These are phyloP conservation scores for Pyricularia sp. DNA, from an alignment of 2,329 filamentous ascomycete species.

Conservation along the genomic window DNA sequence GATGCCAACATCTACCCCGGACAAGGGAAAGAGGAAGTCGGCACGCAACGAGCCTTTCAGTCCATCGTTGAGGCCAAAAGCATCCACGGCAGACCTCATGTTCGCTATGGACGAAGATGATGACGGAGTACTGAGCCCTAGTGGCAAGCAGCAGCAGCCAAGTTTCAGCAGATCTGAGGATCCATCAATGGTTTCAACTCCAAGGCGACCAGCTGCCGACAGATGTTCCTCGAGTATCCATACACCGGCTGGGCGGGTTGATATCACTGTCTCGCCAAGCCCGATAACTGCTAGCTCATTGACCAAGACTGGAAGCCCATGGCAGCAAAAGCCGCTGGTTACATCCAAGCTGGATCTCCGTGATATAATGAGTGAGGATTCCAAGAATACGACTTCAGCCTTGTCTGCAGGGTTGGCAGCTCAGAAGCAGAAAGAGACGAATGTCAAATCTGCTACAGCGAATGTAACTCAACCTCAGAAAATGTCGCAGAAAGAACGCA, in stretches of 20 bases:
- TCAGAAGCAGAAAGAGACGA: slow-evolving; percentile 32
- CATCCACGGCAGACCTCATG: slow-evolving; percentile 68
- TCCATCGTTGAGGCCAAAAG: slow-evolving; percentile 58
- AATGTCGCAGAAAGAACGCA: slow-evolving; percentile 79
- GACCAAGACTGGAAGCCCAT: slow-evolving; percentile 7
- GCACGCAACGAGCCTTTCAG: slow-evolving; percentile 49
- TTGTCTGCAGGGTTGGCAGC: slow-evolving; percentile 45
- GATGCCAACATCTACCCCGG: slow-evolving; percentile 25
- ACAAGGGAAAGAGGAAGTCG: slow-evolving; percentile 38
- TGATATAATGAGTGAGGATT: slow-evolving; percentile 61
- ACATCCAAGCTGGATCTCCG: slow-evolving; percentile 62
- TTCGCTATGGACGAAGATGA: slow-evolving; percentile 87
- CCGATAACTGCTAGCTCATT: neutral
- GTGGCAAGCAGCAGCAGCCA: neutral
- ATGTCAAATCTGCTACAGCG: slow-evolving; percentile 24
- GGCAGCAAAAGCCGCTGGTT: slow-evolving; percentile 10
- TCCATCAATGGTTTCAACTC: neutral
- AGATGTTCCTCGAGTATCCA: neutral
- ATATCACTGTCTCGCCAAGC: neutral
- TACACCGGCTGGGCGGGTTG: neutral
- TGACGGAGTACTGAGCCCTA: neutral
- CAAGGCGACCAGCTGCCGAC: neutral
- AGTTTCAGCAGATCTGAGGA: neutral
- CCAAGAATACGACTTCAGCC: slow-evolving; percentile 35
- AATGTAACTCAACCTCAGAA: slow-evolving; percentile 31